Evolutionary conservation across 495 filamentous ascomycete genomes (phyloP).

Genomic region (Neurospora pannonica): DNA sequence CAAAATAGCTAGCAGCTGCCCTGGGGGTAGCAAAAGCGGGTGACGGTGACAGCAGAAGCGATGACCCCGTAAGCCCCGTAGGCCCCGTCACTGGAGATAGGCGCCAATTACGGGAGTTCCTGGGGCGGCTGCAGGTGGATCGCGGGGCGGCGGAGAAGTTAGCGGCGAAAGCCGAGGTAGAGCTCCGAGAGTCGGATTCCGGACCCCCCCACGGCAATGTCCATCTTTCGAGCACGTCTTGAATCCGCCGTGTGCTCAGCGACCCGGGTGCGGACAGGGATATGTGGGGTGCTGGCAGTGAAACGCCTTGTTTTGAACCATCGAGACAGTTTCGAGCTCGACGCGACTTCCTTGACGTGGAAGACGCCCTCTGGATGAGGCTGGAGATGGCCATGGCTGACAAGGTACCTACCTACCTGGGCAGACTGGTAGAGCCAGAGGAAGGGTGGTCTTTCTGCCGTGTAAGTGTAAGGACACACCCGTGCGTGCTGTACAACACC

Average conservation of each 20-base stretch:
- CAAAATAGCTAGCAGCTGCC: background rate
- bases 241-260: background rate
- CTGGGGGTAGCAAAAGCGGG: background rate
- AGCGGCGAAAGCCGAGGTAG: background rate
- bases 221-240: background rate
- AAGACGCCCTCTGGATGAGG: background rate
- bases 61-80: background rate
- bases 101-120: background rate
- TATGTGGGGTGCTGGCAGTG: background rate
- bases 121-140: conserved; percentile 2
- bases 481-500: background rate
- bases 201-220: background rate
- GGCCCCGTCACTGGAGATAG: background rate
- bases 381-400: background rate
- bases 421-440: background rate
- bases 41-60: background rate
- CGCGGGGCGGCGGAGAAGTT: conserved; percentile 2
- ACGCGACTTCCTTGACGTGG: background rate
- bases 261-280: background rate
- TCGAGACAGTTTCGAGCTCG: background rate
- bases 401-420: background rate
- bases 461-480: background rate
- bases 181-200: background rate
- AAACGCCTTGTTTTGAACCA: background rate
- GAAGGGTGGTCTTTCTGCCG: background rate